These are phyloP conservation scores for Yamadazyma philogaea DNA, from an alignment of 805 yeast genomes.

Conservation along the genomic window DNA sequence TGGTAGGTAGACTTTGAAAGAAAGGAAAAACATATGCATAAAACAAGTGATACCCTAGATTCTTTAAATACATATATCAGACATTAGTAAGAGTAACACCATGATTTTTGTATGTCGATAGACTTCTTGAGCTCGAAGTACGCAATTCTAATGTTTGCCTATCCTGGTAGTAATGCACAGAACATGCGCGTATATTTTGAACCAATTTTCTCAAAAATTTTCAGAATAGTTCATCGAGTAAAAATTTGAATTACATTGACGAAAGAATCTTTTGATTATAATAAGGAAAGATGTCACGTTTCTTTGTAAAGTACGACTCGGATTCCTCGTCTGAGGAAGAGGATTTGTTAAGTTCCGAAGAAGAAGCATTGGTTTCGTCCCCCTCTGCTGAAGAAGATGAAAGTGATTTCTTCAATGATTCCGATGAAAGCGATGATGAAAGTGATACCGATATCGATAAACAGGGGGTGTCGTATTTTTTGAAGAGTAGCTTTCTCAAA, in stretches of 20 bases:
- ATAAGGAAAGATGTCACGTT: conserved; percentile 69
- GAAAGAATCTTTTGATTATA: conserved; percentile 1
- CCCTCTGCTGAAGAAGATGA: conserved; percentile 39
- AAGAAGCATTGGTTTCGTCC: conserved; percentile 42
- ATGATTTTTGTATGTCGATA: conserved; percentile 11
- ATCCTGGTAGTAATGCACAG: conserved; percentile 5
- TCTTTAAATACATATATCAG: too few species aligned
- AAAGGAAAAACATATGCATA: background rate
- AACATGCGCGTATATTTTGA: conserved; percentile 6
- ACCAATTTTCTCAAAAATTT: conserved; percentile 13
- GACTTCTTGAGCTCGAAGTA: background rate
- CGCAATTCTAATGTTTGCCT: background rate
- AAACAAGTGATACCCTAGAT: too few species aligned
- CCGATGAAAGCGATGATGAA: conserved; percentile 30
- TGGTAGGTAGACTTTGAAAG: conserved; percentile 4
- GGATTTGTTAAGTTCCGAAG: conserved; percentile 52
- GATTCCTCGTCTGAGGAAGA: conserved; percentile 54
- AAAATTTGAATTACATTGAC: conserved; percentile 21
- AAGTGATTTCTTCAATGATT: conserved; percentile 15
- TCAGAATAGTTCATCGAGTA: conserved; percentile 22
- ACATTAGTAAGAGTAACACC: too few species aligned
- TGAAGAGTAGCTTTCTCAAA: conserved; percentile 49
- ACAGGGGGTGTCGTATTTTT: conserved; percentile 53
- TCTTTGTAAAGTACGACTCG: conserved; percentile 69
- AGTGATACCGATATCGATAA: conserved; percentile 29